phyloP scores from a whole-genome alignment of 2,329 filamentous ascomycete species.

The Hirsutella thompsonii region DNA sequence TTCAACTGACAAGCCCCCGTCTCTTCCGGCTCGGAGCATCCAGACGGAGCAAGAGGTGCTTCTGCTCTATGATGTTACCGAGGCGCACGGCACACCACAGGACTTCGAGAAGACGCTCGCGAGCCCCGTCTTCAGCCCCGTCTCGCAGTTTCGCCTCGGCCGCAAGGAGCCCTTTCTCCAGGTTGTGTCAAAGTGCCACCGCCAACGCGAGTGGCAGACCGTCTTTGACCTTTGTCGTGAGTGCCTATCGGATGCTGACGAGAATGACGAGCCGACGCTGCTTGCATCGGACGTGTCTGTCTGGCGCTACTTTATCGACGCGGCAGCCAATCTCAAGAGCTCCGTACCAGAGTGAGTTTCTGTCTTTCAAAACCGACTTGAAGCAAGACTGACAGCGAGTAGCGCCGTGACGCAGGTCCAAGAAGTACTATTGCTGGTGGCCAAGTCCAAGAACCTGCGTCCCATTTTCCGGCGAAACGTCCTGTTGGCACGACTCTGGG shows the following conservation, averaged over 20 bases:
- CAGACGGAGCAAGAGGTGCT: constrained; percentile 36
- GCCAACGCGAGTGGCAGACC: constrained; percentile 25
- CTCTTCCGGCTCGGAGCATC: constrained; percentile 18
- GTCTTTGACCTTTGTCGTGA: constrained; percentile 30
- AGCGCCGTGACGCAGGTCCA: constrained; percentile 16
- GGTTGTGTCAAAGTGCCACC: constrained; percentile 23
- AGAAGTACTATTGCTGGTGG: constrained; percentile 16
- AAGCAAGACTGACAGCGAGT: constrained; percentile 4
- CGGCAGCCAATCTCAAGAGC: constrained; percentile 20
- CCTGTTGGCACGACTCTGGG: constrained; percentile 22
- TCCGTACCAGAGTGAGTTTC: constrained; percentile 19
- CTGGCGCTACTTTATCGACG: constrained; percentile 26
- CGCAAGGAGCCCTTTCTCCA: constrained; percentile 34
- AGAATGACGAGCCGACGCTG: constrained; percentile 22
- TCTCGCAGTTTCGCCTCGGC: constrained; percentile 29
- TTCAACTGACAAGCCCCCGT: constrained; percentile 8
- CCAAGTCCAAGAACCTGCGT: constrained; percentile 14
- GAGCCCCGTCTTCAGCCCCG: constrained; percentile 26
- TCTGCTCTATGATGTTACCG: constrained; percentile 33
- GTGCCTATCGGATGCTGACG: constrained; percentile 26
- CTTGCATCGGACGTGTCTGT: constrained; percentile 31
- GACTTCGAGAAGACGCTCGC: constrained; percentile 26
- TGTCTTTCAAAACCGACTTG: too few relatives aligned
- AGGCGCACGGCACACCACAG: constrained; percentile 26
- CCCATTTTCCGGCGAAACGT: constrained; percentile 28